These are phyloP conservation scores for Pleurotus pulmonarius DNA, from an alignment of 768 basidiomycete species.

Conservation along the genomic window DNA sequence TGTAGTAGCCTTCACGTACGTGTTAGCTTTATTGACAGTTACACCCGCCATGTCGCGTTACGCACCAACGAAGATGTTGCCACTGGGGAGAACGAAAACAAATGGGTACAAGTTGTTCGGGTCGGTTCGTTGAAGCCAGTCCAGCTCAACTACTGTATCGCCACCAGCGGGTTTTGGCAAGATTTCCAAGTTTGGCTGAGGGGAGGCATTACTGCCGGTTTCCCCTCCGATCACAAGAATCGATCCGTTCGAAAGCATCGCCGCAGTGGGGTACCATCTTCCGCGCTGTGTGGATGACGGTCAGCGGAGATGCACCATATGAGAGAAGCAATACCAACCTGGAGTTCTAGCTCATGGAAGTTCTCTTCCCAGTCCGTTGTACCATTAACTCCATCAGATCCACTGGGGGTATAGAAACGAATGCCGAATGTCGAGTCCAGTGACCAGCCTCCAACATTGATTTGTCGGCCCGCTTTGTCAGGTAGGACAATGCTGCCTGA, in stretches of 20 bases:
- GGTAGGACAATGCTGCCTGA: slow-evolving; percentile 71
- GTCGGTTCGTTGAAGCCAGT: slow-evolving; percentile 68
- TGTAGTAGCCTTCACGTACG: slow-evolving; percentile 58
- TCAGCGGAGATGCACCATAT: not conserved
- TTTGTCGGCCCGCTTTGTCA: slow-evolving; percentile 63
- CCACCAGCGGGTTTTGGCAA: slow-evolving; percentile 67
- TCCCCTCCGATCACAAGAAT: slow-evolving; percentile 75
- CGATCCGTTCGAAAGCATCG: slow-evolving; percentile 70
- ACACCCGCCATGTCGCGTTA: not conserved
- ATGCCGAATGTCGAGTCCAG: slow-evolving; percentile 68
- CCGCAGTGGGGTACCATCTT: slow-evolving; percentile 71
- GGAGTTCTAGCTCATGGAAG: slow-evolving; percentile 48
- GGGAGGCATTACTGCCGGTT: slow-evolving; percentile 60
- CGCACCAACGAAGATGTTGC: slow-evolving; percentile 66
- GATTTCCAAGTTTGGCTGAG: slow-evolving; percentile 69
- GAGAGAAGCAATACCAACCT: slow-evolving; percentile 33
- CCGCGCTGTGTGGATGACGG: slow-evolving; percentile 35
- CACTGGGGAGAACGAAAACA: slow-evolving; percentile 66
- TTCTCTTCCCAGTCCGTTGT: slow-evolving; percentile 84
- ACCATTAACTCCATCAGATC: slow-evolving; percentile 61
- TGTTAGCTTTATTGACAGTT: not conserved
- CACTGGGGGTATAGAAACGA: slow-evolving; percentile 70
- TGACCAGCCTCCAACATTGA: slow-evolving; percentile 73
- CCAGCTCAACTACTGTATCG: slow-evolving; percentile 54
- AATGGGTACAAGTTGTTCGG: slow-evolving; percentile 83